Percentiles rank a stretch among this genome's conserved stretches.
Evolutionary conservation across 805 yeast genomes (phyloP).

Genomic region (Pichia manshurica): DNA sequence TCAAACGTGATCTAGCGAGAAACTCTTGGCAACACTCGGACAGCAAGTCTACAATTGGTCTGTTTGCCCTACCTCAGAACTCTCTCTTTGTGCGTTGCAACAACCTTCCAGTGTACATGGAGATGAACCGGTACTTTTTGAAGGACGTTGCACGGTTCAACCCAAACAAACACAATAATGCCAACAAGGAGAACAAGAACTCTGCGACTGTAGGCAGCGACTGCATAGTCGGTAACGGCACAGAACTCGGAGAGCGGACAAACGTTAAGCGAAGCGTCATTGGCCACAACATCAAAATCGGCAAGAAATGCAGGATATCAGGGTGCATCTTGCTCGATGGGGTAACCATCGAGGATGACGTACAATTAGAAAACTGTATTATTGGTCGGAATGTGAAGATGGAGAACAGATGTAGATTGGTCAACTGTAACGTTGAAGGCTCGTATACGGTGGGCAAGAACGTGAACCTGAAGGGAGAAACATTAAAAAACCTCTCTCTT

Average conservation of each 20-base stretch:
- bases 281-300: constrained; percentile 69
- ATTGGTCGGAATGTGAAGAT: constrained; percentile 68
- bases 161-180: constrained; percentile 6
- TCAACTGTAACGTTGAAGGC: constrained; percentile 83
- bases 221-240: constrained; percentile 64
- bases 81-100: constrained; percentile 72
- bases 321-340: constrained; percentile 77
- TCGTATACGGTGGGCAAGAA: constrained; percentile 60
- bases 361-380: constrained; percentile 75
- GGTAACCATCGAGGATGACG: constrained; percentile 74
- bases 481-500: constrained; percentile 32
- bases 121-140: constrained; percentile 77
- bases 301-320: constrained; percentile 79
- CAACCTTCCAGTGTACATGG: constrained; percentile 77
- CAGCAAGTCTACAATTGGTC: constrained; percentile 54
- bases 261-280: constrained; percentile 82
- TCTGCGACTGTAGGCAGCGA: constrained; percentile 84
- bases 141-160: constrained; percentile 49
- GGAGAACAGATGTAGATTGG: constrained; percentile 57
- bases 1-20: constrained; percentile 82
- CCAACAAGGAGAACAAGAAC: constrained; percentile 34
- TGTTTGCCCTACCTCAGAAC: constrained; percentile 65
- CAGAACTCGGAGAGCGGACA: constrained; percentile 74
- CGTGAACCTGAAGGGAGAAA: constrained; percentile 37
- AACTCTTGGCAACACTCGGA: constrained; percentile 82